Conservation (phyloP, 2,329 filamentous ascomycete species). For the Sporothrix sp. region DNA sequence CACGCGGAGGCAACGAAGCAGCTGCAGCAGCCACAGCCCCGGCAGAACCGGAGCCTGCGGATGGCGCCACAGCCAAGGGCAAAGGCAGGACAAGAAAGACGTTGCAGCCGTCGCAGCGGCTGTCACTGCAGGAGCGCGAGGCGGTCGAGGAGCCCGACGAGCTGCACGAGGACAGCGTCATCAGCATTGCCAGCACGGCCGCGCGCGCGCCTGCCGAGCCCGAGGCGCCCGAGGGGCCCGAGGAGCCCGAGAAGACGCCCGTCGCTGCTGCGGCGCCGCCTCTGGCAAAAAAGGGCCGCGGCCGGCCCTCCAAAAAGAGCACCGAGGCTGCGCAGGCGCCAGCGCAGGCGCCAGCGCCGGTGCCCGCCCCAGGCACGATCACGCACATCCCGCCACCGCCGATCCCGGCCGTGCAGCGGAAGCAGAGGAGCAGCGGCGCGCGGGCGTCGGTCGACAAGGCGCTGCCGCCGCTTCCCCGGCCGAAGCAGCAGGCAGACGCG, state of each 20-base stretch:
- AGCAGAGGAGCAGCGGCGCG: not conserved
- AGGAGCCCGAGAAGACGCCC: not conserved
- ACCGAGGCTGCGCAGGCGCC: constrained; percentile 1
- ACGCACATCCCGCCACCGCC: constrained; percentile 8
- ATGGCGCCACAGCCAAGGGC: constrained; percentile 6
- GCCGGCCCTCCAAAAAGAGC: constrained; percentile 26
- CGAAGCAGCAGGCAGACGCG: not conserved
- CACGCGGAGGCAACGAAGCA: constrained; percentile 10
- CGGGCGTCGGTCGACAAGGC: constrained; percentile 23
- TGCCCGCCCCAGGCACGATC: constrained; percentile 3
- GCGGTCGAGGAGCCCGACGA: constrained; percentile 9
- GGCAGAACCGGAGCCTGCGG: constrained; percentile 3
- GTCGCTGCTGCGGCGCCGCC: not conserved
- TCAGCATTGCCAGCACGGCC: constrained; percentile 13
- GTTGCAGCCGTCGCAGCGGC: not conserved
- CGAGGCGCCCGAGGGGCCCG: constrained; percentile 10
- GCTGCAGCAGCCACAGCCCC: not conserved
- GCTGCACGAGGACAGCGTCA: constrained; percentile 20
- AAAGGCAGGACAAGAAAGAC: constrained; percentile 3
- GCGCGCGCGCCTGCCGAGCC: constrained; percentile 20
- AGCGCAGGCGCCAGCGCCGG: too few relatives aligned
- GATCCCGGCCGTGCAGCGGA: not conserved
- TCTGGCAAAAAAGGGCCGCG: constrained; percentile 23
- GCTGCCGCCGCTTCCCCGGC: constrained; percentile 22
- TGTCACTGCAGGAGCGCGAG: not conserved